phyloP scores from a whole-genome alignment of 1,284 basidiomycete species.

The Chondrostereum purpureum region DNA sequence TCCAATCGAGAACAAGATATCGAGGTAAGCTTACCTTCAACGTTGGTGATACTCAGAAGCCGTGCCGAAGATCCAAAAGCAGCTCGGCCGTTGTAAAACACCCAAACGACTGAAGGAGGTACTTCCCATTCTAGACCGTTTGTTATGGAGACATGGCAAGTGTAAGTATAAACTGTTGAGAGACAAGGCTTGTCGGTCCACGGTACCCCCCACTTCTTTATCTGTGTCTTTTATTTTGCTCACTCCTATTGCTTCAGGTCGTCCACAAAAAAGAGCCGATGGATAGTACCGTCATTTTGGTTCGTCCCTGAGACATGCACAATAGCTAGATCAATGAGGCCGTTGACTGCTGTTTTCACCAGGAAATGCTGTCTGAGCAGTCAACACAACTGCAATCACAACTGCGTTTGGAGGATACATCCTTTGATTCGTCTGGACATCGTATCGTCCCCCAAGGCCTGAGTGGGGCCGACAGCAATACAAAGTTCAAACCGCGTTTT shows the following conservation, averaged over 20 bases:
- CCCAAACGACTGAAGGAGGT: slow-evolving; percentile 62
- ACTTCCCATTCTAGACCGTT: slow-evolving; percentile 49
- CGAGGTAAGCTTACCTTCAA: slow-evolving; percentile 33
- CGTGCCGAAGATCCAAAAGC: too few relatives aligned
- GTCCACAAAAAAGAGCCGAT: slow-evolving; percentile 26
- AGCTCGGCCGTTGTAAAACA: slow-evolving; percentile 51
- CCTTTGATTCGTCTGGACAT: slow-evolving; percentile 42
- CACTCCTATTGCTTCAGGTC: neutral
- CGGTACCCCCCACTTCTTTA: slow-evolving; percentile 34
- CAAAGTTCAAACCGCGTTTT: slow-evolving; percentile 66
- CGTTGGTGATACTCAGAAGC: too few relatives aligned
- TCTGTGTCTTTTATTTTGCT: slow-evolving; percentile 13
- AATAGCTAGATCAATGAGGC: neutral
- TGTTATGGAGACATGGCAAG: slow-evolving; percentile 64
- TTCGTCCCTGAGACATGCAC: slow-evolving; percentile 20
- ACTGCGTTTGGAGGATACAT: slow-evolving; percentile 28
- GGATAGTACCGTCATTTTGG: slow-evolving; percentile 55
- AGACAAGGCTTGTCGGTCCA: slow-evolving; percentile 66
- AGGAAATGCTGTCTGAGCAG: slow-evolving; percentile 73
- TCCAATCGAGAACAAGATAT: slow-evolving; percentile 67
- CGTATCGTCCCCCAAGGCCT: slow-evolving; percentile 35
- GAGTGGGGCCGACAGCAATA: slow-evolving; percentile 40
- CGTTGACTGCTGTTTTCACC: slow-evolving; percentile 1
- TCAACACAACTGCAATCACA: slow-evolving; percentile 53
- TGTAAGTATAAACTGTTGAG: slow-evolving; percentile 68